These are phyloP conservation scores for Biancaea sappan DNA, from an alignment of 306 rosid species.

Conservation along the genomic window DNA sequence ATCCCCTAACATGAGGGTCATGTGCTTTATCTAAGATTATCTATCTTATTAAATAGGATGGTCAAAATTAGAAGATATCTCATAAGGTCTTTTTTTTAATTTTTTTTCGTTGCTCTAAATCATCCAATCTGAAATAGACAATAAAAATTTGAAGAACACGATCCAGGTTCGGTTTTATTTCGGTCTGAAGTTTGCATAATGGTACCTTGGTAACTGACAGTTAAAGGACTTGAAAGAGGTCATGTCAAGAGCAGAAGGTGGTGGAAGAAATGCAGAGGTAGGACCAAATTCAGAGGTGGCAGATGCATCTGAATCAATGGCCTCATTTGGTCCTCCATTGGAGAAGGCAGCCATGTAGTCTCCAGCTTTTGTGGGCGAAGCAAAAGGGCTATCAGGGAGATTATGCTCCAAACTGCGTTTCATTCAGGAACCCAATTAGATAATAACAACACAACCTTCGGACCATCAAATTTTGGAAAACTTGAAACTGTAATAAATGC, in stretches of 20 bases:
- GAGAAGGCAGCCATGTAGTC: constrained; percentile 53
- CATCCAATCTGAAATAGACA: too few species aligned
- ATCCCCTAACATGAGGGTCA: too few species aligned
- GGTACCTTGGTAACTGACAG: constrained; percentile 90
- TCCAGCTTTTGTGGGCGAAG: constrained; percentile 85
- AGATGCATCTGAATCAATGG: constrained; percentile 49
- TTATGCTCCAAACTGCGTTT: constrained; percentile 89
- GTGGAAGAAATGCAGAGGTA: constrained; percentile 43
- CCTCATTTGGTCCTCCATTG: constrained; percentile 44
- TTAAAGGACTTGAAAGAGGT: constrained; percentile 80
- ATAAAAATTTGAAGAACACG: too few species aligned
- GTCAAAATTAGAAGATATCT: too few species aligned
- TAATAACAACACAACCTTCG: not conserved
- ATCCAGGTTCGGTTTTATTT: too few species aligned
- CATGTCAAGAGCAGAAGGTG: constrained; percentile 66
- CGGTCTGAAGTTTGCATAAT: not conserved
- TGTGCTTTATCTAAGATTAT: too few species aligned
- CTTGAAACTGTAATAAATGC: constrained; percentile 33
- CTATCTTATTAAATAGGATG: too few species aligned
- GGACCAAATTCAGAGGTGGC: constrained; percentile 48
- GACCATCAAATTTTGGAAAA: constrained; percentile 22
- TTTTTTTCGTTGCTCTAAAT: too few species aligned
- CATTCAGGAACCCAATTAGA: constrained; percentile 31
- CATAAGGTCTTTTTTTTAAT: too few species aligned
- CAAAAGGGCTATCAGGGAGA: constrained; percentile 96